Evolutionary conservation across 1,284 basidiomycete species (phyloP), one percentile per base, ranked within the genome.

Genomic region (Microbotryum intermedium): DNA sequence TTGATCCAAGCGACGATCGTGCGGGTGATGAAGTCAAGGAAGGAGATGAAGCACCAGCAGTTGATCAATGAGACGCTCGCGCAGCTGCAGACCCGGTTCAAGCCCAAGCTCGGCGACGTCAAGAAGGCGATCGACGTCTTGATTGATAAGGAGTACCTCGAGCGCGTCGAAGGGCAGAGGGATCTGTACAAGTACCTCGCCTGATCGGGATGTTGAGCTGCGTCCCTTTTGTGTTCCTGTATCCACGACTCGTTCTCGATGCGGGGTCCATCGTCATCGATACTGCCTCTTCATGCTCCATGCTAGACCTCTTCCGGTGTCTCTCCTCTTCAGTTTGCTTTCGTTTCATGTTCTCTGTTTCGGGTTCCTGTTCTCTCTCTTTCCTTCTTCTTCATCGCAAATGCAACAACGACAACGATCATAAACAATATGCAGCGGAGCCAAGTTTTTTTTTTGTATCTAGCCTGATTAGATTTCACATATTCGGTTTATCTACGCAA

Each of bases 1-100:
- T 84, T 95, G 60, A 92, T 97, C 61, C 95, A 98, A 75, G 94
- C 94, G 18, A 94, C 90, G 18, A 95, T 98, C 71, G 94, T 98
- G 54, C 86, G 90, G 86, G 89, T 97, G 75, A 97, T 97, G 94
- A 97, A 97, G 77, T 90, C 91, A 25, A 83, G 94, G 60, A 94
- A 80, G 76, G 77, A 77, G 62, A 87, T 97, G 85, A 94, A 94
- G 80, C 94, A 97, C 77, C 88, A 93, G 74, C 82, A 84, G 0
- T 78, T 98, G 65, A 92, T 98, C 65, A 87, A 90, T 71, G 95
- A 98, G 73, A 91, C 97, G 64, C 92, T 93, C 63, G 60, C 61
- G 30, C 55, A 57, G 48, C 20, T 45, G 52, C 42, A 87, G 42
- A 82, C 87, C 71, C 83, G 91, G 54, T 94, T 94, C 76, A 82